phyloP scores from a whole-genome alignment of 2,329 filamentous ascomycete genomes.

The Ascochyta fabae region DNA sequence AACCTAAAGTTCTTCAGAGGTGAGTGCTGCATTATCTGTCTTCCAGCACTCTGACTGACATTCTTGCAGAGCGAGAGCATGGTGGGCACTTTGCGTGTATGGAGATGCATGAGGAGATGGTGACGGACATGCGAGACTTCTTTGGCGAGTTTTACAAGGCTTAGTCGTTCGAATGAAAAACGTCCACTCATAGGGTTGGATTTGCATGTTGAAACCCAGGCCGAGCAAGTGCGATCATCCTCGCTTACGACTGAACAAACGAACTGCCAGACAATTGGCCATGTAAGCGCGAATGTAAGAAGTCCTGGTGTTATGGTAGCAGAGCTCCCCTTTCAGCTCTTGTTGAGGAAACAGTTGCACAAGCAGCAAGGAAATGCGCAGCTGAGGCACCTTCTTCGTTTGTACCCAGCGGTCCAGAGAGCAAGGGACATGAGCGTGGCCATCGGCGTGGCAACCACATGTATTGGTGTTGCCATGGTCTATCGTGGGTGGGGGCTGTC shows the following conservation, averaged over 20 bases:
- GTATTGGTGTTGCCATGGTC: conserved; percentile 7
- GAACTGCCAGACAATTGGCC: not conserved
- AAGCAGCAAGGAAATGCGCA: conserved; percentile 4
- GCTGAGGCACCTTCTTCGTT: not conserved
- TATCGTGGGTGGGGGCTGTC: not conserved
- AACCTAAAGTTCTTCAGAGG: conserved; percentile 48
- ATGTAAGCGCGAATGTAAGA: not conserved
- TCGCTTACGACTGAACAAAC: not conserved
- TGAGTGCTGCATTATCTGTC: conserved; percentile 1
- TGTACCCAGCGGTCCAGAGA: not conserved
- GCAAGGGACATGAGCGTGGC: conserved; percentile 1
- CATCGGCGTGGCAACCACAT: conserved; percentile 14
- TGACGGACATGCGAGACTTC: conserved; percentile 32
- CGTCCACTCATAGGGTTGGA: not conserved
- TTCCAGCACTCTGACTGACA: conserved; percentile 6
- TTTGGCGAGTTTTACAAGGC: conserved; percentile 22
- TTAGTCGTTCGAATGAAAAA: not conserved
- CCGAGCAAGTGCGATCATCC: not conserved
- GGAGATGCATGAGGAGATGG: conserved; percentile 35
- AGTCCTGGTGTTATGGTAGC: not conserved
- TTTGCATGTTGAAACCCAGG: too few relatives aligned
- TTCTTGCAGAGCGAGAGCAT: conserved; percentile 22
- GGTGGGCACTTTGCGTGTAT: conserved; percentile 38
- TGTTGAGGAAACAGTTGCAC: conserved; percentile 2
- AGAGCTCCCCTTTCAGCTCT: conserved; percentile 1